Evolutionary conservation across 2,329 filamentous ascomycete genomes (phyloP).

Genomic region (Dissoconium aciculare): DNA sequence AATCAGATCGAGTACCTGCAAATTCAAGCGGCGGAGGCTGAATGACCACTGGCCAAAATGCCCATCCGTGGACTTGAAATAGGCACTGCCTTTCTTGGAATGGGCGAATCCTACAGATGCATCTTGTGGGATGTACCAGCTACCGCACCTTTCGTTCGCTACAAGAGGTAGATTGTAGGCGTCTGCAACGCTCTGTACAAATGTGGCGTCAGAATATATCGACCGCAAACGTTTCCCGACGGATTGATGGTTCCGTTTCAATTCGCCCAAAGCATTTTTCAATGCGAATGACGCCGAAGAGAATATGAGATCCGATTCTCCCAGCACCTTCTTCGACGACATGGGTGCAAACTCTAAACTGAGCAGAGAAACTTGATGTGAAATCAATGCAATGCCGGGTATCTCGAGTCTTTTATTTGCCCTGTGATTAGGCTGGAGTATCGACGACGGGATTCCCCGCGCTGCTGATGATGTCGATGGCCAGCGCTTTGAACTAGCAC

Average conservation of each 20-base stretch:
- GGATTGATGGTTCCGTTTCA: slow-evolving; percentile 63
- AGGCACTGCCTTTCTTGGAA: slow-evolving; percentile 60
- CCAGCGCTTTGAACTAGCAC: too few species aligned
- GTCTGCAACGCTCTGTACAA: slow-evolving; percentile 48
- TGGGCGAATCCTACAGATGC: too few species aligned
- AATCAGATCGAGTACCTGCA: slow-evolving; percentile 61
- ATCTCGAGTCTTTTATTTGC: too few species aligned
- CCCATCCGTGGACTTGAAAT: slow-evolving; percentile 97
- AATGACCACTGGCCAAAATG: slow-evolving; percentile 86
- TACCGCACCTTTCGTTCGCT: slow-evolving; percentile 88
- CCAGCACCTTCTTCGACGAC: slow-evolving; percentile 9
- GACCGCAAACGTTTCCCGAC: slow-evolving; percentile 70
- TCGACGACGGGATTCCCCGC: too few species aligned
- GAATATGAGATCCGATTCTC: slow-evolving; percentile 35
- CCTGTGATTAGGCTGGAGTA: too few species aligned
- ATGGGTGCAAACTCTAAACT: too few species aligned
- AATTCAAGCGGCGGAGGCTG: slow-evolving; percentile 67
- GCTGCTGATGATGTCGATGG: too few species aligned
- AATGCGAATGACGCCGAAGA: slow-evolving; percentile 46
- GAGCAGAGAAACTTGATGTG: too few species aligned
- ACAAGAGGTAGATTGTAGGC: slow-evolving; percentile 54
- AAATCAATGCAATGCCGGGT: too few species aligned
- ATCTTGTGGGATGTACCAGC: slow-evolving; percentile 71
- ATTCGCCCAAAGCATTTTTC: slow-evolving; percentile 51
- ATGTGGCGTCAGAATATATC: slow-evolving; percentile 60